Evolutionary conservation across 1,139 yeast species (phyloP).

Genomic region (Torulaspora pretoriensis): DNA sequence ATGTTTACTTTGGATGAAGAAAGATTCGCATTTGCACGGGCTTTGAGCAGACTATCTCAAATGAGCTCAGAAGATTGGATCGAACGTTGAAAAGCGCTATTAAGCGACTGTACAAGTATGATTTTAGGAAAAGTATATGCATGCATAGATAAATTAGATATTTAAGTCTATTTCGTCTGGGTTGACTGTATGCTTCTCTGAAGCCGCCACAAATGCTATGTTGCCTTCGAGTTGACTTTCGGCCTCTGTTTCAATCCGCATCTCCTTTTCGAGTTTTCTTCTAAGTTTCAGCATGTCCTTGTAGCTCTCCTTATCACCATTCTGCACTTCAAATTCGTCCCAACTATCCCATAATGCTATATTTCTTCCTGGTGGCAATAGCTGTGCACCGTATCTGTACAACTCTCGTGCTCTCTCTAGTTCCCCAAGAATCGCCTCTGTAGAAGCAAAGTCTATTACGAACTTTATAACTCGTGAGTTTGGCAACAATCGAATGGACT

Average conservation of each 20-base stretch:
- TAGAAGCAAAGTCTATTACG: constrained; percentile 29
- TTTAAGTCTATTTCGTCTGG: constrained; percentile 70
- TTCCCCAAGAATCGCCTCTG: constrained; percentile 30
- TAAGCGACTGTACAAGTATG: neutral
- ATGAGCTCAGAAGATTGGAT: constrained; percentile 96
- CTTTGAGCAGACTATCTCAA: constrained; percentile 81
- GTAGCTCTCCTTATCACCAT: constrained; percentile 68
- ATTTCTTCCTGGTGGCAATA: constrained; percentile 42
- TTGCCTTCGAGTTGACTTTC: constrained; percentile 37
- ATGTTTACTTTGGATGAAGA: constrained; percentile 91
- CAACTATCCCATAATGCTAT: constrained; percentile 55
- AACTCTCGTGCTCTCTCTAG: constrained; percentile 56
- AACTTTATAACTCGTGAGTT: constrained; percentile 22
- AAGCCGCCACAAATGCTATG: constrained; percentile 47
- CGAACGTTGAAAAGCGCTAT: constrained; percentile 5
- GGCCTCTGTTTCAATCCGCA: constrained; percentile 38
- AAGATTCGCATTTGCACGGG: constrained; percentile 93
- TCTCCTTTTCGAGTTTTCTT: constrained; percentile 46
- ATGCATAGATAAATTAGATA: constrained; percentile 26
- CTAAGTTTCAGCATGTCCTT: constrained; percentile 71
- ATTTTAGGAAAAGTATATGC: constrained; percentile 6
- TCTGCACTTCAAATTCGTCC: constrained; percentile 66
- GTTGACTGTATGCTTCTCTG: constrained; percentile 37
- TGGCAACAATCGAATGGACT: constrained; percentile 29
- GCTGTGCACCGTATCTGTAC: constrained; percentile 46